Base-by-base conservation (phyloP, 2,329 filamentous ascomycete species). In the Xylariaceae sp. region DNA sequence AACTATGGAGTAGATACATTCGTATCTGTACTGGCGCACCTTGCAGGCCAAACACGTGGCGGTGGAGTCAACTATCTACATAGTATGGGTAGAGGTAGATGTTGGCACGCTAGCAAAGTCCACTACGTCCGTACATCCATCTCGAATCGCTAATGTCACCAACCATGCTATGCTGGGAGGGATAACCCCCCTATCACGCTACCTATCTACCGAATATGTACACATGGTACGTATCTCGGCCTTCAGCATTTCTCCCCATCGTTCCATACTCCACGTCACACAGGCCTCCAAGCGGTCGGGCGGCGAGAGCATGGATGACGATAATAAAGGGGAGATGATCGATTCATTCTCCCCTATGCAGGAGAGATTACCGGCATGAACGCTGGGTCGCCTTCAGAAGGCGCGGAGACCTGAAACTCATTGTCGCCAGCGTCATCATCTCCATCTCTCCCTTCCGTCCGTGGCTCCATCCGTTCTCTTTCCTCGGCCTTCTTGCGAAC, bases 31-130 rank as follows among this genome's bases (percentile, higher is more conserved):
- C 35, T 37, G 12, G 7, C 4, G 6, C 43, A 32, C 50, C 55
- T 41, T 54, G 48, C 58, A 58, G 43, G 49, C 39, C 34, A 30
- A 52, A 50, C 58, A 60, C 58, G 58, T 60, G 58, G 53, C 50
- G 35, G 37, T 50, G 54, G 51, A 55, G 57, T 37, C 51, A 50
- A 30, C 42, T 29, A 41, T 19, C 19, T 19, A 19, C 19, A 19
- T 19, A 19, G 19, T 19, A 19, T 19, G 19, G 19, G 19, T 19
- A 19, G 19, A 19, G 19, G 19, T 19, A 19, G 19, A 19, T 19
- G 19, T 19, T 2, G 19, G 19, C 19, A 19, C 19, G 19, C 19
- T 19, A 26, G 42, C 46, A 37, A 41, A 39, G 44, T 30, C 19
- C 19, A 19, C 19, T 19, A 19, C 19, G 19, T 19, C 19, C 19